A percentile compares a stretch with the other conserved stretches of the same genome.
Evolutionary conservation across 2,329 filamentous ascomycete species (phyloP).

Genomic region (Amauroascus niger): DNA sequence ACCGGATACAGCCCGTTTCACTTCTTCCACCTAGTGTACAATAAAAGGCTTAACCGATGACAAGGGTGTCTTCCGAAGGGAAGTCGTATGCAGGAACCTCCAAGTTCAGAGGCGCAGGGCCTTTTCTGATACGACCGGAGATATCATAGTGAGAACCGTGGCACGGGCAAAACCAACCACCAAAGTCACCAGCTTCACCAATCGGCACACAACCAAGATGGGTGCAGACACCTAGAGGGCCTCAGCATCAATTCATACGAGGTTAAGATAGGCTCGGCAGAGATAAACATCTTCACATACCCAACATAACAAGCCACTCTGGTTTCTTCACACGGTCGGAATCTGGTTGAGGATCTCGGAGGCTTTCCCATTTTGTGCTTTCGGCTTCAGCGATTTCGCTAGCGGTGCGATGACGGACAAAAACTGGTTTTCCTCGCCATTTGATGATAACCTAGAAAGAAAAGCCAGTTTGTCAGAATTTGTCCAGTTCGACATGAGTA

Average conservation of each 20-base stretch:
- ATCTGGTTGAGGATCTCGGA: constrained; percentile 88
- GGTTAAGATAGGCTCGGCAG: constrained; percentile 19
- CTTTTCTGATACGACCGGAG: constrained; percentile 94
- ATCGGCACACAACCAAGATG: constrained; percentile 99
- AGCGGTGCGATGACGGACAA: constrained; percentile 94
- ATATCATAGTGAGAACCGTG: constrained; percentile 99
- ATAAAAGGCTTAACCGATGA: constrained; percentile 70
- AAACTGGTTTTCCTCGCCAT: constrained; percentile 99
- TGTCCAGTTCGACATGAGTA: background rate
- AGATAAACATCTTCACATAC: constrained; percentile 40
- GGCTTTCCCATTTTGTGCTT: constrained; percentile 66
- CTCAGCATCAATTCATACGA: background rate
- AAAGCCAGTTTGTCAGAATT: background rate
- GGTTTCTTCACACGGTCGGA: constrained; percentile 93
- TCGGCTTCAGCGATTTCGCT: constrained; percentile 93
- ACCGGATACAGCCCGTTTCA: background rate
- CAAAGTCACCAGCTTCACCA: constrained; percentile 93
- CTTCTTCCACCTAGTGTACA: background rate
- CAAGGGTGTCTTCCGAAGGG: constrained; percentile 73
- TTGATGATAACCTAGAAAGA: constrained; percentile 83
- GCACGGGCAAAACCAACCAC: constrained; percentile 99
- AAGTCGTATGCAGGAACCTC: constrained; percentile 91
- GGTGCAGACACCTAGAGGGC: constrained; percentile 75
- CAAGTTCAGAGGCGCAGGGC: constrained; percentile 92
- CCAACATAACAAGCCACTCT: constrained; percentile 98